Conservation (phyloP, 2,329 filamentous ascomycete species). For the Curvularia sp. region DNA sequence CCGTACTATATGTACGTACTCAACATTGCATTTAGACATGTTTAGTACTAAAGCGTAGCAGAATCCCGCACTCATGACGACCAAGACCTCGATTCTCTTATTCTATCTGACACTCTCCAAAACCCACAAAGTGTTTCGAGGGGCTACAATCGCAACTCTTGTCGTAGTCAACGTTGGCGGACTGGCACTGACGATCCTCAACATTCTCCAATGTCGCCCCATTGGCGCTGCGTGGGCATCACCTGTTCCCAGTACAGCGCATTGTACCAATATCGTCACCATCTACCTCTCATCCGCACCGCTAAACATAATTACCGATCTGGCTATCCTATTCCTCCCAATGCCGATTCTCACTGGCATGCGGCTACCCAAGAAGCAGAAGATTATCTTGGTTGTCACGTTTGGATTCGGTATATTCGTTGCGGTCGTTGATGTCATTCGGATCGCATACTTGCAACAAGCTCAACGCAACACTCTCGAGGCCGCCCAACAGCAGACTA, state of each 20-base stretch:
- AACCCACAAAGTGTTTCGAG: conserved; percentile 77
- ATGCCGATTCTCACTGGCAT: conserved; percentile 82
- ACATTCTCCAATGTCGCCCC: conserved; percentile 85
- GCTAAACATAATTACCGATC: conserved; percentile 89
- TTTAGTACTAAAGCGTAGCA: conserved; percentile 49
- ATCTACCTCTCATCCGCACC: conserved; percentile 78
- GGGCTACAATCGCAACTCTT: conserved; percentile 82
- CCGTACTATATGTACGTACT: conserved; percentile 63
- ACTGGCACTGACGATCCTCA: conserved; percentile 80
- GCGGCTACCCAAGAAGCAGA: conserved; percentile 83
- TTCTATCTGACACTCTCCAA: conserved; percentile 87
- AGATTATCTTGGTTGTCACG: conserved; percentile 83
- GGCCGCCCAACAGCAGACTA: conserved; percentile 45
- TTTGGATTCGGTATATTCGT: conserved; percentile 90
- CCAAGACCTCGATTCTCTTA: conserved; percentile 89
- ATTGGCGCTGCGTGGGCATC: conserved; percentile 71
- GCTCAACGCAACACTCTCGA: conserved; percentile 62
- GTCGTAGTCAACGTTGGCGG: conserved; percentile 80
- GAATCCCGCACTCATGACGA: conserved; percentile 89
- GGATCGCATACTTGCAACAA: conserved; percentile 87
- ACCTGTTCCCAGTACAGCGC: conserved; percentile 54
- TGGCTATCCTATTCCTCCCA: conserved; percentile 85
- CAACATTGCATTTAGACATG: conserved; percentile 3
- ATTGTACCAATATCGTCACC: conserved; percentile 68
- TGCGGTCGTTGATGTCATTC: conserved; percentile 83